These are phyloP conservation scores for Comarum palustre DNA, from an alignment of 306 rosid genomes.

Conservation along the genomic window DNA sequence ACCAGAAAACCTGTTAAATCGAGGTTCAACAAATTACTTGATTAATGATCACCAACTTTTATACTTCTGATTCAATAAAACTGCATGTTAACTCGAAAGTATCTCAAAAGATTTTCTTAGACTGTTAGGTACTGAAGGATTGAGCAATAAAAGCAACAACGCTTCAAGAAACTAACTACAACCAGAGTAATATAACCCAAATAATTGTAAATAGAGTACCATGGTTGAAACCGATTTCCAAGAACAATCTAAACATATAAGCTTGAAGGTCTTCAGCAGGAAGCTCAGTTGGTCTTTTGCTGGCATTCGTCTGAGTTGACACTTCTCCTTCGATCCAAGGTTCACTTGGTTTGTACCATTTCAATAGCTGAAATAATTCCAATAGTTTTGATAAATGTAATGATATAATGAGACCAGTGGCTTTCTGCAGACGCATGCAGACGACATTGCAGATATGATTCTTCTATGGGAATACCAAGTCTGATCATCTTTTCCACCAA, in stretches of 20 bases:
- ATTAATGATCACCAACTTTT: background rate
- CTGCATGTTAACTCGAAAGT: background rate
- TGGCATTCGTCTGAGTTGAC: conserved; percentile 14
- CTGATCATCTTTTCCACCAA: conserved; percentile 47
- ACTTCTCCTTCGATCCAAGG: conserved; percentile 56
- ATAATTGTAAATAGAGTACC: conserved; percentile 34
- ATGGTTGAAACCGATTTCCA: conserved; percentile 62
- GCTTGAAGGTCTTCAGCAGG: conserved; percentile 45
- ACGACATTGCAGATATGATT: conserved; percentile 49
- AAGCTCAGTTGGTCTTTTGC: conserved; percentile 33
- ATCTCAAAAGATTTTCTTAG: background rate
- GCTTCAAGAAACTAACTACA: background rate
- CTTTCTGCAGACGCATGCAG: conserved; percentile 41
- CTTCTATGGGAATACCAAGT: conserved; percentile 67
- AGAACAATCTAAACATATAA: conserved; percentile 49
- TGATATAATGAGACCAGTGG: conserved; percentile 23
- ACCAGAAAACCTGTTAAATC: background rate
- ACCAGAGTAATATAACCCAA: background rate
- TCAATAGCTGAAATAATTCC: conserved; percentile 57
- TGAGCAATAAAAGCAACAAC: background rate
- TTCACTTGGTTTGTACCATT: conserved; percentile 47
- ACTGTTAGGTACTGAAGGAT: too few species aligned
- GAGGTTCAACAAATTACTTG: conserved; percentile 13
- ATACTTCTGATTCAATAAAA: background rate
- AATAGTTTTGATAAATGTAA: conserved; percentile 14